Evolutionary conservation across 371 early-diverging fungal genomes (phyloP).

Genomic region (Mortierella sp.): DNA sequence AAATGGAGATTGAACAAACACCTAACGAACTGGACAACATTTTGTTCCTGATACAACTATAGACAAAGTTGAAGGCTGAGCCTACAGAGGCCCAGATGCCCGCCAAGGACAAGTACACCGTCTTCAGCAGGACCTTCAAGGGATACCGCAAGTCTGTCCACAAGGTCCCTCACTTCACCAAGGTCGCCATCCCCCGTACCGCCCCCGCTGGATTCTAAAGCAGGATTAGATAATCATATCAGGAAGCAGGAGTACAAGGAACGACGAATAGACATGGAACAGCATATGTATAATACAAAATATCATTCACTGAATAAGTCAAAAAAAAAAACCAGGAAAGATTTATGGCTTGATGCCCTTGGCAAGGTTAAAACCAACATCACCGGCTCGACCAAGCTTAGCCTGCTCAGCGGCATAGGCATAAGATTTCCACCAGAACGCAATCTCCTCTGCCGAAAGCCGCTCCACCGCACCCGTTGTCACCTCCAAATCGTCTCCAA

Average conservation of each 20-base stretch:
- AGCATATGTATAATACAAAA: constrained; percentile 9
- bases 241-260: background rate
- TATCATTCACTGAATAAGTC: background rate
- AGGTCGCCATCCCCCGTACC: constrained; percentile 85
- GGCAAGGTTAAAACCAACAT: constrained; percentile 12
- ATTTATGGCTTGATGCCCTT: background rate
- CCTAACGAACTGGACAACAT: too few species aligned
- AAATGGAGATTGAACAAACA: too few species aligned
- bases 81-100: constrained; percentile 91
- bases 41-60: background rate
- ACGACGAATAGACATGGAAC: background rate
- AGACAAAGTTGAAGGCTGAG: constrained; percentile 78
- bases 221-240: background rate
- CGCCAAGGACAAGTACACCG: constrained; percentile 94
- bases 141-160: constrained; percentile 95
- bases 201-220: constrained; percentile 83
- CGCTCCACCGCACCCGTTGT: constrained; percentile 4
- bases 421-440: background rate
- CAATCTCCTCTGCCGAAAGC: constrained; percentile 13
- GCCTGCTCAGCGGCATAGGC: constrained; percentile 4
- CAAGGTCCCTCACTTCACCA: constrained; percentile 97
- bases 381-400: background rate
- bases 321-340: background rate
- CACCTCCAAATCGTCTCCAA: background rate
- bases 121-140: constrained; percentile 83